Conservation (phyloP, 148 eudicot species). For the Chenopodium berlandieri region DNA sequence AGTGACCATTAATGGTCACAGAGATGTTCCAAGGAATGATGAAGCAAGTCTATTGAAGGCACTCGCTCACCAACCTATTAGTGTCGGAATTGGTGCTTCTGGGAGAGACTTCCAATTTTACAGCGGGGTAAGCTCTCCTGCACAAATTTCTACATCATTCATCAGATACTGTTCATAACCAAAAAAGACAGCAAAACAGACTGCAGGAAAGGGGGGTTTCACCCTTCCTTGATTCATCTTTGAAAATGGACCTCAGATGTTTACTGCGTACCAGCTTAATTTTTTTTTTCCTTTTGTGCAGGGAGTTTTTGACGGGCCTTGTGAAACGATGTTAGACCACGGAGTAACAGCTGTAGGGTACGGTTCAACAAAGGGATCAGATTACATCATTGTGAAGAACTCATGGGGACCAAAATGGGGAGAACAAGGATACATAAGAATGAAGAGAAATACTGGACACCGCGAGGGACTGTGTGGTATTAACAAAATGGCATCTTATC, state of each 20-base stretch:
- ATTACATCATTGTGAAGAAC: constrained; percentile 55
- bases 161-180: neutral
- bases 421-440: constrained; percentile 42
- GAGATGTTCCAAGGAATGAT: constrained; percentile 54
- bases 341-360: constrained; percentile 63
- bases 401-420: constrained; percentile 51
- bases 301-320: constrained; percentile 61
- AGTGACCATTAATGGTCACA: constrained; percentile 52
- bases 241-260: neutral
- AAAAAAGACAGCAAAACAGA: neutral
- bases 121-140: constrained; percentile 42
- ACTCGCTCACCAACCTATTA: constrained; percentile 54
- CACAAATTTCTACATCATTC: neutral
- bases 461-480: constrained; percentile 41
- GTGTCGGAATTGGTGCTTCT: constrained; percentile 52
- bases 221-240: neutral
- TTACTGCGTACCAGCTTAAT: neutral
- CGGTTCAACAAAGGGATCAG: constrained; percentile 41
- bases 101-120: constrained; percentile 57
- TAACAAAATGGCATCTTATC: constrained; percentile 46
- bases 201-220: neutral
- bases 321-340: constrained; percentile 43
- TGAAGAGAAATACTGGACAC: constrained; percentile 36
- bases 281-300: constrained; percentile 4
- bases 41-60: constrained; percentile 51